A percentile compares a stretch with the other conserved stretches of the same genome.
These are phyloP conservation scores for Rutstroemia sp. DNA, from an alignment of 2,329 filamentous ascomycete genomes.

Conservation along the genomic window DNA sequence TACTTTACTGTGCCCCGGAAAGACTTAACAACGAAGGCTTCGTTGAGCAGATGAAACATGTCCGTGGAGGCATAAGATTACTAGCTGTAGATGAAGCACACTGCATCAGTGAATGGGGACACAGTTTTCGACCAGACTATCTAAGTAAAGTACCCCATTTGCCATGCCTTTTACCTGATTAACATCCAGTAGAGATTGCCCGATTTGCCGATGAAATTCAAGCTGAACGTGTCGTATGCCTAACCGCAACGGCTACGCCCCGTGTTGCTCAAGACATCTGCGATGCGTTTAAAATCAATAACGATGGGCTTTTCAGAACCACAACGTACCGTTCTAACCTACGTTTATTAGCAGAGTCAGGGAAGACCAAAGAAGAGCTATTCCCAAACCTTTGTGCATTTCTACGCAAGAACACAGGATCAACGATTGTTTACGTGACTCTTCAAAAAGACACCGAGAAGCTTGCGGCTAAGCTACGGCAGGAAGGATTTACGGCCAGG, in stretches of 20 bases:
- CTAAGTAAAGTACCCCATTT: slow-evolving; percentile 31
- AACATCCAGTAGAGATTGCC: slow-evolving; percentile 34
- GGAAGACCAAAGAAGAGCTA: slow-evolving; percentile 37
- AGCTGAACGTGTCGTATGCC: slow-evolving; percentile 51
- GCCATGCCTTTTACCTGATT: not conserved
- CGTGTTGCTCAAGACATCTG: slow-evolving; percentile 49
- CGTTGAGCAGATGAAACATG: slow-evolving; percentile 45
- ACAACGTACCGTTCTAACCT: slow-evolving; percentile 50
- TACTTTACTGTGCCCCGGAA: slow-evolving; percentile 54
- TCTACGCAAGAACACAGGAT: slow-evolving; percentile 42
- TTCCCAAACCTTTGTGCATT: slow-evolving; percentile 40
- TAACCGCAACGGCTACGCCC: slow-evolving; percentile 53
- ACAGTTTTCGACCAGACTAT: slow-evolving; percentile 44
- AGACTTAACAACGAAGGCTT: slow-evolving; percentile 55
- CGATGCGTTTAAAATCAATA: slow-evolving; percentile 42
- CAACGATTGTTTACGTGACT: slow-evolving; percentile 55
- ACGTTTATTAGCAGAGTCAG: slow-evolving; percentile 42
- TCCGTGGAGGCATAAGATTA: slow-evolving; percentile 48
- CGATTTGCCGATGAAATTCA: slow-evolving; percentile 48
- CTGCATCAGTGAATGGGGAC: slow-evolving; percentile 51
- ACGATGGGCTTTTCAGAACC: slow-evolving; percentile 46
- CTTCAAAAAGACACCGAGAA: slow-evolving; percentile 45
- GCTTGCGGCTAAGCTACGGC: slow-evolving; percentile 34
- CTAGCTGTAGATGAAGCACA: slow-evolving; percentile 52
- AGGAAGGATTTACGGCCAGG: slow-evolving; percentile 35